Conservation (phyloP, 345 rosid species). For the Salix arbutifolia region DNA sequence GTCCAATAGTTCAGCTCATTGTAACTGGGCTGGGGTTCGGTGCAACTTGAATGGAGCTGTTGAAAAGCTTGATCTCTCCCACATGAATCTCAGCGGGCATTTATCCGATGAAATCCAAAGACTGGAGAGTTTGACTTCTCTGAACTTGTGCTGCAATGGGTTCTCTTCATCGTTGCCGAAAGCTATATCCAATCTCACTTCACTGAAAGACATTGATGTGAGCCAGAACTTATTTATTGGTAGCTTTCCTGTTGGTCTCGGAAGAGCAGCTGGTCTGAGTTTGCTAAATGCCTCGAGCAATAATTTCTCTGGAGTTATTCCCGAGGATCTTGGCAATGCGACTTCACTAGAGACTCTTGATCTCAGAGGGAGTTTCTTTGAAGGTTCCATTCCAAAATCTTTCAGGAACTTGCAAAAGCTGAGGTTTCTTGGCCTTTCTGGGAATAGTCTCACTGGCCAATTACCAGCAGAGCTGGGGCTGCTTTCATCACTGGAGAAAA, state of each 20-base stretch:
- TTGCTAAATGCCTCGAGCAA: slow-evolving; percentile 83
- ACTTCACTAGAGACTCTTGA: slow-evolving; percentile 62
- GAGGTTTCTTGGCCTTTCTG: slow-evolving; percentile 79
- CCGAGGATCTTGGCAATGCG: slow-evolving; percentile 69
- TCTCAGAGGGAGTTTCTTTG: slow-evolving; percentile 81
- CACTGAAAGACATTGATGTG: slow-evolving; percentile 52
- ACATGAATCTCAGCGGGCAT: slow-evolving; percentile 68
- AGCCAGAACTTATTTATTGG: slow-evolving; percentile 70
- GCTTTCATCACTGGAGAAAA: slow-evolving; percentile 62
- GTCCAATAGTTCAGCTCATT: slow-evolving; percentile 38
- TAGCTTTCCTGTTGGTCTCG: slow-evolving; percentile 49
- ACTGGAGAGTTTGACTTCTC: slow-evolving; percentile 47
- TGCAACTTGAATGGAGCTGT: slow-evolving; percentile 64
- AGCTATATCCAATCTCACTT: slow-evolving; percentile 43
- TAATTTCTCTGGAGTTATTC: slow-evolving; percentile 61
- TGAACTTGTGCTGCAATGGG: slow-evolving; percentile 73
- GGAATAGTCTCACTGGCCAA: slow-evolving; percentile 76
- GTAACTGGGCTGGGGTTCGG: slow-evolving; percentile 83
- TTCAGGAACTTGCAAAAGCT: slow-evolving; percentile 63
- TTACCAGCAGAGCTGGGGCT: slow-evolving; percentile 70
- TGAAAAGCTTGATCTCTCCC: slow-evolving; percentile 69
- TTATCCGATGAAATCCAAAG: slow-evolving; percentile 53
- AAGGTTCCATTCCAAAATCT: slow-evolving; percentile 65
- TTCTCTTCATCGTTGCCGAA: slow-evolving; percentile 48
- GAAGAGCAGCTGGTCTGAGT: slow-evolving; percentile 45